Conservation (phyloP, 2,329 filamentous ascomycete genomes). For the Pestalotiopsis sp. region DNA sequence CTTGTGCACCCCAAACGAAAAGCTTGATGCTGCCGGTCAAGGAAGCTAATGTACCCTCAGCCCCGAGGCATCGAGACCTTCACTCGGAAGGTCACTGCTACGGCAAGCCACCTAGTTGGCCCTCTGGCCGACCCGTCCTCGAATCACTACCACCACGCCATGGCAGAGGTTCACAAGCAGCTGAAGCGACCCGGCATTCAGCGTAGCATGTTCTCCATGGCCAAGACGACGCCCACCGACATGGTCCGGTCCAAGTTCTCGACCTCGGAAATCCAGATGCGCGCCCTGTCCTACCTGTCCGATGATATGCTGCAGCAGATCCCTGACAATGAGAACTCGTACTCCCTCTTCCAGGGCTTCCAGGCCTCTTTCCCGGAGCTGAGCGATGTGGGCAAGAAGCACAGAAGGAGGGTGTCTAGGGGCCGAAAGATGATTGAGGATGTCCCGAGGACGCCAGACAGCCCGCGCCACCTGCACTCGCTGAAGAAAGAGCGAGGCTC, state of each 20-base stretch:
- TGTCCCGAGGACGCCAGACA: constrained; percentile 54
- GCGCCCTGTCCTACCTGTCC: constrained; percentile 83
- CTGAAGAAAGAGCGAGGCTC: constrained; percentile 79
- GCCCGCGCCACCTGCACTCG: constrained; percentile 69
- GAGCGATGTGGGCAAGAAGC: constrained; percentile 71
- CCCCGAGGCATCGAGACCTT: constrained; percentile 90
- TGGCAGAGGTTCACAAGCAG: constrained; percentile 88
- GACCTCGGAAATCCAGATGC: constrained; percentile 88
- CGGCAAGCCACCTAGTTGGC: constrained; percentile 86
- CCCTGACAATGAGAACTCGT: constrained; percentile 81
- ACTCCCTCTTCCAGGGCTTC: constrained; percentile 96
- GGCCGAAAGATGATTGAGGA: constrained; percentile 77
- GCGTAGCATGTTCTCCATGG: constrained; percentile 87
- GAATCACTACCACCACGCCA: constrained; percentile 80
- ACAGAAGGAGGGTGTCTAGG: constrained; percentile 71
- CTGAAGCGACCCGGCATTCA: constrained; percentile 83
- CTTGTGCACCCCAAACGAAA: constrained; percentile 5
- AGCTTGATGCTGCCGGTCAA: background rate
- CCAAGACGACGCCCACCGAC: constrained; percentile 89
- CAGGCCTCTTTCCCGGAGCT: constrained; percentile 81
- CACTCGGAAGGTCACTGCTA: constrained; percentile 91
- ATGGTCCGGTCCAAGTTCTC: constrained; percentile 91
- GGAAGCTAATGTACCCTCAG: constrained; percentile 44
- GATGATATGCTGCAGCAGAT: constrained; percentile 91
- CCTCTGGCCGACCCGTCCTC: constrained; percentile 58